Percentiles rank a stretch among this genome's conserved stretches.
These are phyloP conservation scores for Neonectria punicea DNA, from an alignment of 2,329 filamentous ascomycete genomes.

Conservation along the genomic window DNA sequence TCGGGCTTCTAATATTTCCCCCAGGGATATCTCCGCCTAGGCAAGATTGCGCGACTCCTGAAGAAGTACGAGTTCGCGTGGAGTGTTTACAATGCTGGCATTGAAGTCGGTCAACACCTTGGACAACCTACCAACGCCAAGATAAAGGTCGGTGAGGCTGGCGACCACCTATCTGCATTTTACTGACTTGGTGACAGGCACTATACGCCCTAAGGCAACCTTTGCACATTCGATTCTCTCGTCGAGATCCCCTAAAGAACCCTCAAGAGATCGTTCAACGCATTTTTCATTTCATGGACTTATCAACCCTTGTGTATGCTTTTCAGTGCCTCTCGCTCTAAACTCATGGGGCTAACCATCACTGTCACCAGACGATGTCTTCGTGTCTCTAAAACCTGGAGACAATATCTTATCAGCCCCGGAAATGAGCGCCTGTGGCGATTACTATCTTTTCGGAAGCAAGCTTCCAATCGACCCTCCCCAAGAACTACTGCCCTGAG, in stretches of 20 bases:
- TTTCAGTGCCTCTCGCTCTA: not conserved
- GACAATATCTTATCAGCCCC: slow-evolving; percentile 41
- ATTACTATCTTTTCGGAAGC: slow-evolving; percentile 43
- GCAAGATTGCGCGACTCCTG: slow-evolving; percentile 52
- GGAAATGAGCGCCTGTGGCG: slow-evolving; percentile 47
- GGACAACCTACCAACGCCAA: slow-evolving; percentile 44
- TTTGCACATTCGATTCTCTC: slow-evolving; percentile 47
- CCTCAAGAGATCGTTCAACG: slow-evolving; percentile 51
- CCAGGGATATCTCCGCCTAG: slow-evolving; percentile 56
- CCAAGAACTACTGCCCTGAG: slow-evolving; percentile 40
- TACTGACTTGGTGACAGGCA: slow-evolving; percentile 42
- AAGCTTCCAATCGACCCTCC: slow-evolving; percentile 32
- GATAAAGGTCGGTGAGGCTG: slow-evolving; percentile 44
- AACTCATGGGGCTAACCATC: not conserved
- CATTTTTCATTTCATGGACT: slow-evolving; percentile 49
- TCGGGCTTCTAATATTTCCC: slow-evolving; percentile 17
- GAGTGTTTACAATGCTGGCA: slow-evolving; percentile 53
- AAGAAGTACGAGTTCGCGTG: slow-evolving; percentile 53
- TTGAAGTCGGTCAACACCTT: slow-evolving; percentile 46
- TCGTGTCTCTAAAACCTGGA: slow-evolving; percentile 48
- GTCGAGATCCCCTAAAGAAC: slow-evolving; percentile 49
- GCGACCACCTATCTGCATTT: not conserved
- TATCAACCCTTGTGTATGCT: slow-evolving; percentile 46
- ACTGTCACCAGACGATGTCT: slow-evolving; percentile 42
- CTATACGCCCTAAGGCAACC: slow-evolving; percentile 49